These are phyloP conservation scores for Neonectria magnoliae DNA, from an alignment of 2,329 filamentous ascomycete genomes.

Conservation along the genomic window DNA sequence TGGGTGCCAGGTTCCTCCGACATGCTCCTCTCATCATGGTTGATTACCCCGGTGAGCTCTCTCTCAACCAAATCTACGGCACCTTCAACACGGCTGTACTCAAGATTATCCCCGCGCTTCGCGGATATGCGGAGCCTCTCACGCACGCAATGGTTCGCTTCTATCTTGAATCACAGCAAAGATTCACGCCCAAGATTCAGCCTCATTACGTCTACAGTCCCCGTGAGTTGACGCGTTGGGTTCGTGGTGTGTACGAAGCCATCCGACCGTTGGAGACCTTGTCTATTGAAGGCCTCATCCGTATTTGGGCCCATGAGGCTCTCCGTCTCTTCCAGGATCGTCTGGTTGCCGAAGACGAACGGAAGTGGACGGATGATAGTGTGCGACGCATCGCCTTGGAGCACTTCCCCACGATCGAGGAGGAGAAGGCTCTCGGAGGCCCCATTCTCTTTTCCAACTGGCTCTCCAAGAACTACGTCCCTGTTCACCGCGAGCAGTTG, in stretches of 20 bases:
- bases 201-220: conserved; percentile 99
- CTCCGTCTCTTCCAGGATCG: conserved; percentile 96
- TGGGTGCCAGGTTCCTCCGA: conserved; percentile 92
- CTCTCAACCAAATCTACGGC: conserved; percentile 96
- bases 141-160: conserved; percentile 98
- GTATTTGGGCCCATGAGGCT: conserved; percentile 98
- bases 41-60: conserved; percentile 95
- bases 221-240: conserved; percentile 97
- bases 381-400: conserved; percentile 88
- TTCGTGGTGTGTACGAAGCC: conserved; percentile 95
- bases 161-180: conserved; percentile 91
- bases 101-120: conserved; percentile 95
- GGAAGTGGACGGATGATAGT: conserved; percentile 92
- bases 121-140: conserved; percentile 91
- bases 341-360: conserved; percentile 92
- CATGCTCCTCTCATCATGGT: conserved; percentile 99
- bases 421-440: conserved; percentile 85
- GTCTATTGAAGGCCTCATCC: conserved; percentile 88
- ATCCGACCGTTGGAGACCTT: conserved; percentile 91
- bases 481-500: conserved; percentile 93
- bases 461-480: conserved; percentile 98
- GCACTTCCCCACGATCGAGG: conserved; percentile 94
- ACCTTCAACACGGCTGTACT: conserved; percentile 97
- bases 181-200: conserved; percentile 96
- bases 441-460: conserved; percentile 99